Conservation (phyloP, 2,329 filamentous ascomycete species). For the Sporothrix pseudoabietina region DNA sequence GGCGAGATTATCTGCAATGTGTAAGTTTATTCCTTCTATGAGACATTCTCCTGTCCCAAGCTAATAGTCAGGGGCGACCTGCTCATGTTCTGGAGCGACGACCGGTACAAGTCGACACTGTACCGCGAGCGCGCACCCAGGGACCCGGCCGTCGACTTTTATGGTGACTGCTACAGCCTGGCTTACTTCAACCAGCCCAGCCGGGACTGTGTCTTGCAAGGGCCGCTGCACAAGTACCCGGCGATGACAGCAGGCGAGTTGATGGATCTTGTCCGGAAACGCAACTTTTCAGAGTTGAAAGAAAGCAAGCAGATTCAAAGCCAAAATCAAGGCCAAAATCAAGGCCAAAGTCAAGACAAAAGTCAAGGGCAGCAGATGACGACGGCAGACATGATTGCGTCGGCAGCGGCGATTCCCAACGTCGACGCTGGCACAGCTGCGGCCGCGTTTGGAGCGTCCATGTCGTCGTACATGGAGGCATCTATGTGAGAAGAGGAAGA, state of each 20-base stretch:
- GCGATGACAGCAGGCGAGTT: not conserved
- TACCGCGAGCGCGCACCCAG: conserved; percentile 57
- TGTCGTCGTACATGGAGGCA: conserved; percentile 13
- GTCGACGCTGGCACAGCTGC: not conserved
- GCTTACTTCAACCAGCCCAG: conserved; percentile 61
- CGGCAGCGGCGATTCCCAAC: not conserved
- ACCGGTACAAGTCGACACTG: conserved; percentile 67
- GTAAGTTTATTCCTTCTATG: conserved; percentile 33
- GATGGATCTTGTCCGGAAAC: conserved; percentile 53
- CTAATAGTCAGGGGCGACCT: conserved; percentile 52
- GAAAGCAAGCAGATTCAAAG: conserved; percentile 8
- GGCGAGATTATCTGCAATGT: conserved; percentile 65
- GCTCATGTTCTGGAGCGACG: conserved; percentile 67
- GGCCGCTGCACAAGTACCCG: conserved; percentile 62
- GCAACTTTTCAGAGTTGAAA: conserved; percentile 54
- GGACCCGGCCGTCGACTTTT: conserved; percentile 54
- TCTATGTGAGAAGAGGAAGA: conserved; percentile 7
- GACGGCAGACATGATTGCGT: conserved; percentile 7
- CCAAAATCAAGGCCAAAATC: conserved; percentile 14
- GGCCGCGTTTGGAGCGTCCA: not conserved
- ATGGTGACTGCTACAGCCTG: conserved; percentile 63
- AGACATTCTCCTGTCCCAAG: not conserved
- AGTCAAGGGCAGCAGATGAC: not conserved
- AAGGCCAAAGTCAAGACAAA: conserved; percentile 2
- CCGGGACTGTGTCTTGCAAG: conserved; percentile 60